Base-by-base conservation (phyloP, 1,284 basidiomycete species). In the Volvariella surrecta region DNA sequence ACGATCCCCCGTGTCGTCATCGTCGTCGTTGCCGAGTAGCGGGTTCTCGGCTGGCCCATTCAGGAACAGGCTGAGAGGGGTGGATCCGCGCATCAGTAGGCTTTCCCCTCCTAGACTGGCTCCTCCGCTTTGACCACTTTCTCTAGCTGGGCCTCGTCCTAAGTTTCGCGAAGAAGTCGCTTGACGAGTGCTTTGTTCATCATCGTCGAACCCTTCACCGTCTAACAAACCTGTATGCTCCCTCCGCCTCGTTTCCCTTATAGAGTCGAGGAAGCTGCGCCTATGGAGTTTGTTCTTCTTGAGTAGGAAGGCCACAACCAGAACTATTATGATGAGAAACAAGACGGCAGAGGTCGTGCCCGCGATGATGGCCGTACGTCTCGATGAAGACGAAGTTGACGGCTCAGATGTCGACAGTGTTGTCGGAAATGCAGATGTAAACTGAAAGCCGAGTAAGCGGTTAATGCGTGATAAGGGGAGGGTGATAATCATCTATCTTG, bases 171-270 rank as follows among this genome's bases (percentile, higher is more conserved):
- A n/a, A n/a, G n/a, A n/a, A n/a, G n/a, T n/a, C n/a, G n/a, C n/a
- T n/a, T n/a, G n/a, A n/a, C n/a, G n/a, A n/a, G n/a, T n/a, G n/a
- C n/a, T n/a, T n/a, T n/a, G 45, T 10, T 56, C 56, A 24, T 62
- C 58, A 24, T 62, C 61, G 28, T 60, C 58, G 39, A 62, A 62
- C 31, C 57, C 60, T 40, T 63, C 61, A 2, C 59, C 61, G n/a
- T 61, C 60, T 13, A 63, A 44, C 3, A 63, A 44, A 1, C 58
- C 54, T 18, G 53, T 51, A 1, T 45, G 46, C 46, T 64, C 61
- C 21, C 53, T 49, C 46, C 63, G 59, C 21, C 53, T 49, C 2
- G 46, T 37, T 7, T 37, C 22, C 19, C 44, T 16, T n/a, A 40
- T 13, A 42, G 48, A 49, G 22, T 54, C 43, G 6, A 28, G 24